Evolutionary conservation across 164 flowering plant genomes (phyloP).

Genomic region (Vitis riparia): DNA sequence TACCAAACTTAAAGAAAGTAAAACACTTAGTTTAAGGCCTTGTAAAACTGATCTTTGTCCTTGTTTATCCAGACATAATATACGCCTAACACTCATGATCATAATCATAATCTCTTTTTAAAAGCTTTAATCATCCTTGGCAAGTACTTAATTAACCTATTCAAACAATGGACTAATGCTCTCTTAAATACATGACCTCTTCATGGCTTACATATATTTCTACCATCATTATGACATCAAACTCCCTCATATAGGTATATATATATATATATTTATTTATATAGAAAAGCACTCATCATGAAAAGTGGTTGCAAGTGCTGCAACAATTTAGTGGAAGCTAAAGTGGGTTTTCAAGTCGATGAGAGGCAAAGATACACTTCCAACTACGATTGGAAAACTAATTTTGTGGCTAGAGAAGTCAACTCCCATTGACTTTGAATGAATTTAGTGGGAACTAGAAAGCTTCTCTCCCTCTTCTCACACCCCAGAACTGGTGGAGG

Average conservation of each 20-base stretch:
- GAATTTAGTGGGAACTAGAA: neutral
- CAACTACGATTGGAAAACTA: neutral
- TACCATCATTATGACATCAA: neutral
- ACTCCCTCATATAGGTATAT: neutral
- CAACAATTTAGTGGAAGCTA: conserved; percentile 1
- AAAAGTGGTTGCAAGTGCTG: conserved; percentile 6
- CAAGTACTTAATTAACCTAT: neutral
- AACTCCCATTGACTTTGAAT: conserved; percentile 12
- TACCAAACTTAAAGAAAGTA: neutral
- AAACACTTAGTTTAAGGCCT: neutral
- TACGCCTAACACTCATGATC: neutral
- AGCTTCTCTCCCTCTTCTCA: too few relatives aligned
- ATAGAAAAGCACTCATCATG: neutral
- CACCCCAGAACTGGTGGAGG: too few relatives aligned
- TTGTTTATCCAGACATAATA: conserved; percentile 16
- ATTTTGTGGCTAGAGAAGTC: neutral
- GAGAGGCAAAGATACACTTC: neutral
- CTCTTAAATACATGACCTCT: neutral
- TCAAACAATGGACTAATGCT: neutral
- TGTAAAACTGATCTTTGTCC: conserved; percentile 15
- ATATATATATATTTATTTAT: too few relatives aligned
- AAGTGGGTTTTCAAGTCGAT: neutral
- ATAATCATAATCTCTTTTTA: conserved; percentile 10
- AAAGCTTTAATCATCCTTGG: neutral
- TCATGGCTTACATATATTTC: neutral